Conservation (phyloP, 2,329 filamentous ascomycete genomes). For the Microascus cirrosus region DNA sequence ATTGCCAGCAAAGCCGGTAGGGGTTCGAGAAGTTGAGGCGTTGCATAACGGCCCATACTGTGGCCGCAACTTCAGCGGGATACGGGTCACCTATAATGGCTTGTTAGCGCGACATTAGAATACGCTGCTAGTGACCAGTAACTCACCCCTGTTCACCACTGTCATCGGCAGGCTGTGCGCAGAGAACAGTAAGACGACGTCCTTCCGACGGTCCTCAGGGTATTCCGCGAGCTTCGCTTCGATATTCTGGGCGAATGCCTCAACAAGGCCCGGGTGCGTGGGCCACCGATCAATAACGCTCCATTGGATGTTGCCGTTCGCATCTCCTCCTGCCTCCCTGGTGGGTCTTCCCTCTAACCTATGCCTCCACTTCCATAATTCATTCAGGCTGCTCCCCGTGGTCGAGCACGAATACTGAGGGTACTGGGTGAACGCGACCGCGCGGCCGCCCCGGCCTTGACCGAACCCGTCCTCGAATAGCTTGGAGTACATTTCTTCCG, state of each 20-base stretch:
- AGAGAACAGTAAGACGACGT: slow-evolving; percentile 84
- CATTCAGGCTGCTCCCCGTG: slow-evolving; percentile 90
- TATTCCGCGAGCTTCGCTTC: slow-evolving; percentile 77
- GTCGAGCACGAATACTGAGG: slow-evolving; percentile 98
- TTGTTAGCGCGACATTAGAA: slow-evolving; percentile 14
- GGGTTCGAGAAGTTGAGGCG: slow-evolving; percentile 78
- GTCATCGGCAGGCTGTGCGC: slow-evolving; percentile 95
- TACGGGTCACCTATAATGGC: slow-evolving; percentile 69
- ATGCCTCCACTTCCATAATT: slow-evolving; percentile 94
- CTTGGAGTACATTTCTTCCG: slow-evolving; percentile 82
- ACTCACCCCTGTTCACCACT: slow-evolving; percentile 78
- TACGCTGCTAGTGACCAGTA: background rate
- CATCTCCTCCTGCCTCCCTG: slow-evolving; percentile 32
- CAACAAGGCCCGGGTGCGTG: slow-evolving; percentile 76
- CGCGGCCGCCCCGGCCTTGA: slow-evolving; percentile 76
- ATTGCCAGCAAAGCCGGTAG: slow-evolving; percentile 95
- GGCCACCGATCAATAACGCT: slow-evolving; percentile 98
- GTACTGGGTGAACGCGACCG: slow-evolving; percentile 96
- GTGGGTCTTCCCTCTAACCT: slow-evolving; percentile 68
- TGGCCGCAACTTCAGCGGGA: slow-evolving; percentile 88
- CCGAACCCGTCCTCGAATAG: slow-evolving; percentile 85
- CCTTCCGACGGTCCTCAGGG: slow-evolving; percentile 64
- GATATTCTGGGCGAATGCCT: slow-evolving; percentile 88
- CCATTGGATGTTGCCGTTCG: slow-evolving; percentile 71
- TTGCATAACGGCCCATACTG: slow-evolving; percentile 94